phyloP scores from a whole-genome alignment of 1,139 yeast species.

The Hemisphaericaspora xylofermentans region DNA sequence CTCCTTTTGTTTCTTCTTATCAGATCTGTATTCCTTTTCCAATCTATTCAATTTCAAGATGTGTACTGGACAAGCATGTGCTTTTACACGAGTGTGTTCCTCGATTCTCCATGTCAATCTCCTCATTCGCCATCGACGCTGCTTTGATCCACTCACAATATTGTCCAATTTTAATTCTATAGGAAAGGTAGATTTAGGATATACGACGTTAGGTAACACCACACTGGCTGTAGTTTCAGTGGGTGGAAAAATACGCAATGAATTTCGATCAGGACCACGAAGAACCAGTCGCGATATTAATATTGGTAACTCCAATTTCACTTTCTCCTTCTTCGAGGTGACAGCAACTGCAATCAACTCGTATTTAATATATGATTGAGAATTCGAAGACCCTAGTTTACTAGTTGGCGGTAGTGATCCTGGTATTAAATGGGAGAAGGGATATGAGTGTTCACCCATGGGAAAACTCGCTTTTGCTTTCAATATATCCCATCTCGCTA shows the following conservation, averaged over 20 bases:
- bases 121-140: conserved; percentile 89
- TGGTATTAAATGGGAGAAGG: conserved; percentile 88
- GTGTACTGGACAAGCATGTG: conserved; percentile 59
- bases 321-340: conserved; percentile 23
- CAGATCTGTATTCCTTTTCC: conserved; percentile 36
- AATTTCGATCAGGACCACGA: conserved; percentile 82
- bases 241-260: conserved; percentile 91
- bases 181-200: conserved; percentile 84
- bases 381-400: conserved; percentile 53
- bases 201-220: conserved; percentile 81
- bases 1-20: conserved; percentile 13
- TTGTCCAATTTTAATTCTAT: conserved; percentile 83
- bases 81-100: conserved; percentile 66
- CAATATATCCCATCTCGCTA: conserved; percentile 90
- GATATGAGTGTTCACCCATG: conserved; percentile 76
- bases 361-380: conserved; percentile 63
- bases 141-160: conserved; percentile 49
- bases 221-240: conserved; percentile 87
- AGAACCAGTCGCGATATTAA: conserved; percentile 74
- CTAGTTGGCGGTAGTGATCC: conserved; percentile 89
- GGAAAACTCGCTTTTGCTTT: conserved; percentile 53
- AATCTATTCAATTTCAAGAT: conserved; percentile 43
- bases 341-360: conserved; percentile 65
- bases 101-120: conserved; percentile 89
- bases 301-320: conserved; percentile 62